Evolutionary conservation across 306 rosid species (phyloP).

Genomic region (Rosa multiflora): DNA sequence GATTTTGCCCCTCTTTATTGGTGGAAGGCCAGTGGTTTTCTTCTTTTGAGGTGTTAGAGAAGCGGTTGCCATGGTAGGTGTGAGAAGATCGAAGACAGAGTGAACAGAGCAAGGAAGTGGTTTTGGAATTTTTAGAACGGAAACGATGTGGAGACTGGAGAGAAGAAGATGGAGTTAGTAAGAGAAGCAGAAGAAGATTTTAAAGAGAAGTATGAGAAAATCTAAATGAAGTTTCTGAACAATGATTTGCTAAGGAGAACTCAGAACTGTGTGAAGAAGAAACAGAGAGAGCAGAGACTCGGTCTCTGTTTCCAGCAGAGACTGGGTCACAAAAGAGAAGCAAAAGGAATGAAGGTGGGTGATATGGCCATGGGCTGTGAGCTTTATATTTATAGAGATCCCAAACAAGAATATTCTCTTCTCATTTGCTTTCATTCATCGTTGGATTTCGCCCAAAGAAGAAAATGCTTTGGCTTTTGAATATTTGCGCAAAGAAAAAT

Average conservation of each 20-base stretch:
- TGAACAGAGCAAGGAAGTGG: not conserved
- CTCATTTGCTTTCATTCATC: too few species aligned
- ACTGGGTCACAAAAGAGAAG: not conserved
- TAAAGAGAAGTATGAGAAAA: not conserved
- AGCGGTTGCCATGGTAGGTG: slow-evolving; percentile 15
- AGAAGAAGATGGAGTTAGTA: not conserved
- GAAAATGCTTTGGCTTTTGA: too few species aligned
- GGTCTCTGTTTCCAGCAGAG: not conserved
- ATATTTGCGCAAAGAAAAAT: too few species aligned
- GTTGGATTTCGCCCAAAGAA: too few species aligned
- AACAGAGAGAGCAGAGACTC: not conserved
- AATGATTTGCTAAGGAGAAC: not conserved
- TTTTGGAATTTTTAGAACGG: not conserved
- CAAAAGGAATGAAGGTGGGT: not conserved
- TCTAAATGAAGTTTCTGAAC: not conserved
- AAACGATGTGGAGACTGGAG: not conserved
- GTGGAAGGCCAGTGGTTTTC: not conserved
- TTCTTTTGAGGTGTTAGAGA: slow-evolving; percentile 5
- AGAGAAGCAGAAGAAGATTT: not conserved
- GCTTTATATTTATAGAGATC: not conserved
- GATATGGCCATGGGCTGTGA: not conserved
- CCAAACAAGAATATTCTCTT: not conserved
- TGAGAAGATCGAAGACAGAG: slow-evolving; percentile 1
- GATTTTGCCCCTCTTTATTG: slow-evolving; percentile 32
- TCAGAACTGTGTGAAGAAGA: not conserved